Conservation (phyloP, 148 eudicot genomes). For the Amaranthus hypochondriacus region DNA sequence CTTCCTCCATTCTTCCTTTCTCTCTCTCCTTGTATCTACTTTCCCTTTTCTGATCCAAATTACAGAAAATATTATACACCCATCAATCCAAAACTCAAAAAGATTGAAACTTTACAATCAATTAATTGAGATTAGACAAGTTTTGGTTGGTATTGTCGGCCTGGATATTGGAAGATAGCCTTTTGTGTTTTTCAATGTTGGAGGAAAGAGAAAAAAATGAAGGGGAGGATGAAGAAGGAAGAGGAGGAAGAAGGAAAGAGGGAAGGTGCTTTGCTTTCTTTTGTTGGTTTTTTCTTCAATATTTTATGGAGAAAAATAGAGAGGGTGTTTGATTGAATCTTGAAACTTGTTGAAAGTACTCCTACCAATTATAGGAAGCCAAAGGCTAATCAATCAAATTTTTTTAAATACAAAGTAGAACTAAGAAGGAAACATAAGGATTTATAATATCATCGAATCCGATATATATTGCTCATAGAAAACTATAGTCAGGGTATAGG, state of each 20-base stretch:
- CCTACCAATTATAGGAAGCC: too few species aligned
- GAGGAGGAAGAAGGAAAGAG: slow-evolving; percentile 1
- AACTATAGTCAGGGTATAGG: too few species aligned
- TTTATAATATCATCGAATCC: too few species aligned
- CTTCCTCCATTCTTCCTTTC: slow-evolving; percentile 27
- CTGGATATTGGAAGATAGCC: slow-evolving; percentile 11
- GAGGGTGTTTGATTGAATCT: slow-evolving; percentile 23
- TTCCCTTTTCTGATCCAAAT: slow-evolving; percentile 6
- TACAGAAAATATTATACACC: slow-evolving; percentile 19
- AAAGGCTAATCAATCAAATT: too few species aligned
- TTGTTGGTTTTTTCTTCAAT: slow-evolving; percentile 15
- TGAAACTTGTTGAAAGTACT: not conserved
- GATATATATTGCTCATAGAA: too few species aligned
- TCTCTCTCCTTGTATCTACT: not conserved
- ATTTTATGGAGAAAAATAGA: not conserved
- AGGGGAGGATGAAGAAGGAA: not conserved
- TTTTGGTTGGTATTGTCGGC: slow-evolving; percentile 25
- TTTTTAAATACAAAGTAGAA: too few species aligned
- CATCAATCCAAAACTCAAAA: slow-evolving; percentile 21
- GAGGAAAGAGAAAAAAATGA: slow-evolving; percentile 1
- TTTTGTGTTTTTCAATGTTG: slow-evolving; percentile 12
- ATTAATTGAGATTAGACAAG: slow-evolving; percentile 19
- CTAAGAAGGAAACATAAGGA: too few species aligned
- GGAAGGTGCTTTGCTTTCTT: slow-evolving; percentile 29
- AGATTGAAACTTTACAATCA: slow-evolving; percentile 21